A percentile compares a stretch with the other conserved stretches of the same genome.
Conservation (phyloP, 1,284 basidiomycete species). For the Cryptococcus sp. region DNA sequence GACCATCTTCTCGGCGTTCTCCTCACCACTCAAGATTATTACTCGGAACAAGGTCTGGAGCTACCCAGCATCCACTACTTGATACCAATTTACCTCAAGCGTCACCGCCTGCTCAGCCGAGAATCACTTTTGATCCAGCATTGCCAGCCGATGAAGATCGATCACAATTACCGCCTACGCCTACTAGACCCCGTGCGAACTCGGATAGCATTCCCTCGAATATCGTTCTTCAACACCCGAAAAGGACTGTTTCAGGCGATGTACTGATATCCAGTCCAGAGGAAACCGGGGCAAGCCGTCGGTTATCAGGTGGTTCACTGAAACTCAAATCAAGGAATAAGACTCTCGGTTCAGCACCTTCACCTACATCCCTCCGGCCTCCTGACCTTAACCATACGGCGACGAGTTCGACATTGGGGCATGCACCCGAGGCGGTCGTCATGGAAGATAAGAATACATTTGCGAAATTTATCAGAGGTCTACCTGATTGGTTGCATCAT, state of each 20-base stretch:
- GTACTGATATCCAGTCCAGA: not conserved
- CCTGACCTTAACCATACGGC: not conserved
- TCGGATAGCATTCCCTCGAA: slow-evolving; percentile 4
- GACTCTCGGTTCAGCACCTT: not conserved
- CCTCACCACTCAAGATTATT: not conserved
- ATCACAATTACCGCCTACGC: not conserved
- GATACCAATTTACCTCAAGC: slow-evolving; percentile 5
- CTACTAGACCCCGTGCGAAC: slow-evolving; percentile 6
- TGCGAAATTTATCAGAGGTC: slow-evolving; percentile 29
- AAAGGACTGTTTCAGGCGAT: not conserved
- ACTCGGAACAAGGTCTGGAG: slow-evolving; percentile 1
- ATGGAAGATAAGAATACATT: slow-evolving; percentile 18
- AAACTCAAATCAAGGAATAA: not conserved
- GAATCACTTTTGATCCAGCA: slow-evolving; percentile 19
- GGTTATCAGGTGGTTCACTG: not conserved
- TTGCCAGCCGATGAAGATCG: slow-evolving; percentile 5
- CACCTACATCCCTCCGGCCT: not conserved
- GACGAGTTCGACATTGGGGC: not conserved
- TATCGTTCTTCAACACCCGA: not conserved
- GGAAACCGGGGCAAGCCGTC: not conserved
- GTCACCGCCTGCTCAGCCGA: slow-evolving; percentile 12
- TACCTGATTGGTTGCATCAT: slow-evolving; percentile 33
- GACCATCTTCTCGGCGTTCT: not conserved
- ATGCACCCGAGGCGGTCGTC: not conserved
- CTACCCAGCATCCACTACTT: slow-evolving; percentile 13